Base-by-base conservation (phyloP, 2,329 filamentous ascomycete species). In the Alternaria rosae region DNA sequence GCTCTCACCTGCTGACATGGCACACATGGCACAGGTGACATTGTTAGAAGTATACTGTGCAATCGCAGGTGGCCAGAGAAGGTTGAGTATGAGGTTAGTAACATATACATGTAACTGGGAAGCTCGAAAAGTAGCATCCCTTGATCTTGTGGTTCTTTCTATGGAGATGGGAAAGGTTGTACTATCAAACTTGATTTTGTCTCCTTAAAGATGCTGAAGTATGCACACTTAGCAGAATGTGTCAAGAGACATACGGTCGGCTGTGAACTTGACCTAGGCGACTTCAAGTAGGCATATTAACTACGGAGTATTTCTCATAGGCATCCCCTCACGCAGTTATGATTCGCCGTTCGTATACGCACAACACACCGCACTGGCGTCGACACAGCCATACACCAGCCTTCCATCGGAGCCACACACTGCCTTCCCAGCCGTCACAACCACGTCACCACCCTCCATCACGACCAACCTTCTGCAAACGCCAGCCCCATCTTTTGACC, bases 241-340 rank as follows among this genome's bases (percentile, higher is more conserved):
- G 12, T 30, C 28, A 12, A 30, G 3, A 1, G 4, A 30, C 4
- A 3, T 30, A 35, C 13, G 4, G 7, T 3, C 1, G 13, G 32
- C 13, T 4, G 7, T 3, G 6, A 4, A 9, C 1, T 3, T 9
- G 32, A 38, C 32, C 8, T 1, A 3, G 0, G 32, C 5, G 2
- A 6, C 9, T 11, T 38, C 35, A 10, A 0, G 17, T 6, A 6
- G 35, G 2, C 9, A 9, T 38, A 38, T 38, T n/a, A 1, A 38
- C n/a, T 73, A 68, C 47, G 64, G 66, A 32, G 53, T 50, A 66
- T 70, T 72, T 52, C 72, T 67, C 54, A 70, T 67, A 56, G 11
- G 35, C 35, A 38, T 3, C 35, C 17, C 35, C 35, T 10, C n/a
- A 38, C 3, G 11, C 15, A 17, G 15, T 17, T 5, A n/a, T 10